phyloP scores from a whole-genome alignment of 2,329 filamentous ascomycete genomes.

The Apiospora saccharicola region DNA sequence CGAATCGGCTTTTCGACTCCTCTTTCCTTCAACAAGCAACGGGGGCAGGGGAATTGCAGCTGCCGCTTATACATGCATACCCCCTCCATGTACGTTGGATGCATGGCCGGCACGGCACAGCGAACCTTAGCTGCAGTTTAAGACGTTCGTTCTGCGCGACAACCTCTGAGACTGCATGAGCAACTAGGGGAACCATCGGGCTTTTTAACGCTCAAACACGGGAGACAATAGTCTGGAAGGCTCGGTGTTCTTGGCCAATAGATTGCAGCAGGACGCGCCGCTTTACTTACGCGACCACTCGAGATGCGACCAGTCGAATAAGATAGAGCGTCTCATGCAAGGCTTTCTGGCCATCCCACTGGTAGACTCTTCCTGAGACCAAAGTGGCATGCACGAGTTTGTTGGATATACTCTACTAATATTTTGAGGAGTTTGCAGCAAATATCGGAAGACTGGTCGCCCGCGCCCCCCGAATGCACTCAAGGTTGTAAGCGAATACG shows the following conservation, averaged over 20 bases:
- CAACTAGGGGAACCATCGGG: slow-evolving; percentile 11
- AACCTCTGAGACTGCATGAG: slow-evolving; percentile 17
- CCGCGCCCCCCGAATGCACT: background rate
- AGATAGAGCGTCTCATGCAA: background rate
- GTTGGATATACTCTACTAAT: background rate
- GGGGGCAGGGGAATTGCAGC: background rate
- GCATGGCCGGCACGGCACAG: slow-evolving; percentile 15
- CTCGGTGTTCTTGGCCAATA: background rate
- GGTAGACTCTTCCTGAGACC: background rate
- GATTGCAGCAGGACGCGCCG: background rate
- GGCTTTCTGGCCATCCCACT: background rate
- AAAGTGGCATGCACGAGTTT: background rate
- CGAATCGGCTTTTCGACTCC: slow-evolving; percentile 18
- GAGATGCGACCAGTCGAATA: background rate
- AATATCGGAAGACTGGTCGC: background rate
- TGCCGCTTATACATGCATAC: slow-evolving; percentile 9
- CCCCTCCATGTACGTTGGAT: slow-evolving; percentile 7
- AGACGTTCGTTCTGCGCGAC: slow-evolving; percentile 15
- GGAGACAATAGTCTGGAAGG: slow-evolving; percentile 10
- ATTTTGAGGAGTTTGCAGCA: background rate
- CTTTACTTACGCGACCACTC: background rate
- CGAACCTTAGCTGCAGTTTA: slow-evolving; percentile 13
- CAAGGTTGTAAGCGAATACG: background rate
- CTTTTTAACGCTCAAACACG: slow-evolving; percentile 13
- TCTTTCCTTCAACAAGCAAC: slow-evolving; percentile 1